Evolutionary conservation across 83 land plant genomes (phyloP).

Genomic region (Picea mariana): DNA sequence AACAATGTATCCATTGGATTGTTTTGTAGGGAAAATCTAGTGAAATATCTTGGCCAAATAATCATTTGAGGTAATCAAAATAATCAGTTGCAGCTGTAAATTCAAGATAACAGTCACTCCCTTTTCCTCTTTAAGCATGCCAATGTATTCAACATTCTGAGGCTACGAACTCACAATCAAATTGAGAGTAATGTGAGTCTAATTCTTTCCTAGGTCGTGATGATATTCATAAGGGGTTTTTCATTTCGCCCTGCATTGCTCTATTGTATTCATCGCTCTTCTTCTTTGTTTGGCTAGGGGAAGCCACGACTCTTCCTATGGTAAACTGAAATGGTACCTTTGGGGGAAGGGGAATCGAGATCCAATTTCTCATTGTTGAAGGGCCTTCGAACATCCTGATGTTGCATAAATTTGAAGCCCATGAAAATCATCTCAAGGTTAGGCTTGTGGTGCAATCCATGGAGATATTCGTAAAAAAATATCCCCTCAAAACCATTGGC

Average conservation of each 20-base stretch:
- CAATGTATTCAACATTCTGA: slow-evolving; percentile 72
- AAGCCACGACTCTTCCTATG: not conserved
- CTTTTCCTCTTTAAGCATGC: slow-evolving; percentile 56
- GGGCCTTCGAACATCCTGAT: not conserved
- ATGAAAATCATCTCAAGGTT: not conserved
- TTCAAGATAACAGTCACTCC: slow-evolving; percentile 56
- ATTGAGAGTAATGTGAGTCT: slow-evolving; percentile 60
- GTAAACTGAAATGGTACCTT: not conserved
- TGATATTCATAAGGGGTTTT: slow-evolving; percentile 88
- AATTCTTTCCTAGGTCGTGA: slow-evolving; percentile 88
- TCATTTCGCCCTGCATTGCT: slow-evolving; percentile 80
- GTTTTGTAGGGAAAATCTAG: no score
- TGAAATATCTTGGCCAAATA: no score
- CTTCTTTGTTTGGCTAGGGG: not conserved
- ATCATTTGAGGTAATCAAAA: no score
- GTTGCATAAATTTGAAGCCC: not conserved
- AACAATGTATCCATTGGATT: not conserved
- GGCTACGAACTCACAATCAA: slow-evolving; percentile 91
- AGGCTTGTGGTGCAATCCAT: slow-evolving; percentile 6
- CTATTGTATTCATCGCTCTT: slow-evolving; percentile 75
- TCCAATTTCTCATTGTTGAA: not conserved
- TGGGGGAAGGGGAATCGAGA: not conserved
- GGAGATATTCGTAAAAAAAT: not conserved
- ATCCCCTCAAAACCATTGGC: no score
- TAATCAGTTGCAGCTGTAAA: not conserved